Evolutionary conservation across 2,329 filamentous ascomycete genomes (phyloP), one percentile per base, ranked within the genome.

Genomic region (Talaromyces sp.): DNA sequence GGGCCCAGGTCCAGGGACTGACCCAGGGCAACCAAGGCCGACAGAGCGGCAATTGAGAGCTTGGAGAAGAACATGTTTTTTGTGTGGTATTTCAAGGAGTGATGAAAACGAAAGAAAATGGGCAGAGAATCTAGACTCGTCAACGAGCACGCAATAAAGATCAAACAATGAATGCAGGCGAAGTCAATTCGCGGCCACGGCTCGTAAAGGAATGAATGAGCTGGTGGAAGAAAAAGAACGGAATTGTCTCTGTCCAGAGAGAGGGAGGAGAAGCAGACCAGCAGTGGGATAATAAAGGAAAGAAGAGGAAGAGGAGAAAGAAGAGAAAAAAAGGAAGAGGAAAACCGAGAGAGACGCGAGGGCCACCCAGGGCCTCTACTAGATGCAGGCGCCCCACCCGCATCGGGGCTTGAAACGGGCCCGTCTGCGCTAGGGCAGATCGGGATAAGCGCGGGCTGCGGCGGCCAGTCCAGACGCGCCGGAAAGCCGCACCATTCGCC

Each of bases 31-130:
- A 72, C 75, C 58, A 77, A 65, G 55, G 70, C 69, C 27, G 71
- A 72, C 56, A 75, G 64, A 53, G 75, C 65, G 59, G 69, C 71
- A 58, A 75, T 49, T 49, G 73, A 71, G 62, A 73, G 46, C 64
- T 73, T 76, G 69, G 66, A 67, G 63, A 76, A 67, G 55, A 73
- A 71, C 75, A 78, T 78, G 67, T 27, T 52, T 17, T 27, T 52
- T 26, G 49, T 52, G 17, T 29, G 24, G 21, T 35, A 13, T 35
- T 32, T 10, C 11, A 52, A 29, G 26, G 26, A 52, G 64, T 49
- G 24, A 19, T 17, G 49, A 19, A 62, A 64, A 65, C 63, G 61
- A 67, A 54, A 58, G 31, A 58, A 60, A 38, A 52, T 58, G 55
- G 56, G 53, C 50, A 24, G 58, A 53, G 58, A 41, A 55, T 61